phyloP scores from a whole-genome alignment of 2,329 filamentous ascomycete species.

The Diaporthe velutina region DNA sequence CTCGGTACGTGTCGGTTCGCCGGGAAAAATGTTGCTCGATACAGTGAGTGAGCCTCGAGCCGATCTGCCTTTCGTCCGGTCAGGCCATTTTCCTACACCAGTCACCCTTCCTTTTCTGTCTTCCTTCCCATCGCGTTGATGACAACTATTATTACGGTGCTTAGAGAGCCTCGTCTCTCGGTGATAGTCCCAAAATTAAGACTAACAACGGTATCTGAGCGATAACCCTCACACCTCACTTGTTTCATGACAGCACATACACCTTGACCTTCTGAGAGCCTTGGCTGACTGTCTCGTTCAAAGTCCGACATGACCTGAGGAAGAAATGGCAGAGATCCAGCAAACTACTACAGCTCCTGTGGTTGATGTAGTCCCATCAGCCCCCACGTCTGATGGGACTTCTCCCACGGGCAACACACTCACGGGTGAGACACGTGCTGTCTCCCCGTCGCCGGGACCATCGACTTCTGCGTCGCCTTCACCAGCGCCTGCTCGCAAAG shows the following conservation, averaged over 20 bases:
- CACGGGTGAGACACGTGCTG: slow-evolving; percentile 38
- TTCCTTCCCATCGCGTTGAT: slow-evolving; percentile 64
- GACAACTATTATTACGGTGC: slow-evolving; percentile 68
- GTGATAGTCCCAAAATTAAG: slow-evolving; percentile 76
- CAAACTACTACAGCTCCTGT: slow-evolving; percentile 37
- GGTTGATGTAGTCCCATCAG: slow-evolving; percentile 20
- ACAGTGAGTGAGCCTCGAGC: slow-evolving; percentile 45
- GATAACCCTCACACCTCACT: slow-evolving; percentile 44
- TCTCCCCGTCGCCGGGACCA: slow-evolving; percentile 40
- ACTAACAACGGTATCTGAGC: slow-evolving; percentile 99
- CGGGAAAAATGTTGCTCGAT: slow-evolving; percentile 44
- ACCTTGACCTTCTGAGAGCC: slow-evolving; percentile 20
- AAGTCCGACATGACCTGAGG: slow-evolving; percentile 62
- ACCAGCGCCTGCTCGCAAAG: slow-evolving; percentile 32
- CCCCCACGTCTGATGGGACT: background rate
- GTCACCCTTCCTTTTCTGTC: background rate
- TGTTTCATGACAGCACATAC: background rate
- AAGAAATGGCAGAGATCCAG: slow-evolving; percentile 58
- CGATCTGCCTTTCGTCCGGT: slow-evolving; percentile 6
- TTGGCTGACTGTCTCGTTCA: slow-evolving; percentile 27
- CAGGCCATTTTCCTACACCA: slow-evolving; percentile 1
- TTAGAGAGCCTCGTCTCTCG: slow-evolving; percentile 72
- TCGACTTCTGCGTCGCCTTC: slow-evolving; percentile 38
- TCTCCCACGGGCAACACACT: background rate
- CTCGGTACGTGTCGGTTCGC: slow-evolving; percentile 32